Conservation (phyloP, 1,284 basidiomycete genomes). For the Boletus smithii region DNA sequence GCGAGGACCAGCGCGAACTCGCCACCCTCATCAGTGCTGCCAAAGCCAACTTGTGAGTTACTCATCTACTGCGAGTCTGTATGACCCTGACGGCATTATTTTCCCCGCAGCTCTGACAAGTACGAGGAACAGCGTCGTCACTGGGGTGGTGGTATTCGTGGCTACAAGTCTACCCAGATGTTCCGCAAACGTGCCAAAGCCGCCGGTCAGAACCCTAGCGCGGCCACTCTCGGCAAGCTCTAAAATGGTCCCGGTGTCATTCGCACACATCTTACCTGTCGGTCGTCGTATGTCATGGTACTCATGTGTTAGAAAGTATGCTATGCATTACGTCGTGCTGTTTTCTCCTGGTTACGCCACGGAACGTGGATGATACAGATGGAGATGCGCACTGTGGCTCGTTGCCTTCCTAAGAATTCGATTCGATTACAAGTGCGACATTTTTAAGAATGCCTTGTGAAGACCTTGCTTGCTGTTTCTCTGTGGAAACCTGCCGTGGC, state of each 20-base stretch:
- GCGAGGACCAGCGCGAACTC: constrained; percentile 92
- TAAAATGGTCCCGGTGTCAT: constrained; percentile 28
- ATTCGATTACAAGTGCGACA: neutral
- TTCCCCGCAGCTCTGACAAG: constrained; percentile 77
- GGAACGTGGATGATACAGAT: constrained; percentile 1
- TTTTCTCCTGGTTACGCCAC: constrained; percentile 1
- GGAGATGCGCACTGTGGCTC: neutral
- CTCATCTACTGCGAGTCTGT: neutral
- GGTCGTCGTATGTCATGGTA: constrained; percentile 13
- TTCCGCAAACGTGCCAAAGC: constrained; percentile 94
- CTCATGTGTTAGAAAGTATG: constrained; percentile 17
- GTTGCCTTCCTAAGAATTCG: neutral
- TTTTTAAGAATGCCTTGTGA: no score
- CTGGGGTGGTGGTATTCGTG: constrained; percentile 96
- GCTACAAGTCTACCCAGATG: constrained; percentile 91
- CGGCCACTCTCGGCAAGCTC: constrained; percentile 60
- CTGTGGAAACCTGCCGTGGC: no score
- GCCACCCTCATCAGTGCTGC: constrained; percentile 90
- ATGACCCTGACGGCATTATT: constrained; percentile 7
- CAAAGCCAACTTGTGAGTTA: constrained; percentile 91
- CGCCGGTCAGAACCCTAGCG: constrained; percentile 61
- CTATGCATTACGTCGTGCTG: constrained; percentile 13
- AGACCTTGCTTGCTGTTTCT: no score
- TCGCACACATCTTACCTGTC: neutral
- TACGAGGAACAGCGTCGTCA: constrained; percentile 87